A percentile compares a stretch with the other conserved stretches of the same genome.
Conservation (phyloP, 768 basidiomycete species). For the Suillus brevipes region DNA sequence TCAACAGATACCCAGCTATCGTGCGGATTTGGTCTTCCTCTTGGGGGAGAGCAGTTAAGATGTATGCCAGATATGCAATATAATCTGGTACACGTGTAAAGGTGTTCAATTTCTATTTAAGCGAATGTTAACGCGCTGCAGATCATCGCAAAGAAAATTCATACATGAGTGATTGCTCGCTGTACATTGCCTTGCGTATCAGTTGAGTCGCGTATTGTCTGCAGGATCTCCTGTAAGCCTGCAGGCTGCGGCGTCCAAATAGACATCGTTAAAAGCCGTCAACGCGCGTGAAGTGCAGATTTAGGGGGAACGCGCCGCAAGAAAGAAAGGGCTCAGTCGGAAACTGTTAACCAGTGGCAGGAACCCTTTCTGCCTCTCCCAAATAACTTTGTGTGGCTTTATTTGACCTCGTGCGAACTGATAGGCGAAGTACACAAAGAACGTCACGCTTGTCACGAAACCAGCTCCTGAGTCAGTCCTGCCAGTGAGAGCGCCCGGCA, state of each 20-base stretch:
- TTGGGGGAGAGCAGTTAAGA: slow-evolving; percentile 74
- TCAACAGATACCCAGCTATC: slow-evolving; percentile 94
- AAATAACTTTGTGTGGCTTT: slow-evolving; percentile 38
- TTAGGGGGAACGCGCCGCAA: slow-evolving; percentile 30
- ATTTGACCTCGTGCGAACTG: slow-evolving; percentile 30
- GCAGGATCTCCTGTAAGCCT: slow-evolving; percentile 88
- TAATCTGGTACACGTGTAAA: slow-evolving; percentile 92
- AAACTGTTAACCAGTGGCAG: slow-evolving; percentile 7
- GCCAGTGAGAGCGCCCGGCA: background rate
- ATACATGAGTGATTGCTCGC: slow-evolving; percentile 79
- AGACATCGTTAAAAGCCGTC: slow-evolving; percentile 48
- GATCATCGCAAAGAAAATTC: slow-evolving; percentile 23
- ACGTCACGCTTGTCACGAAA: slow-evolving; percentile 1
- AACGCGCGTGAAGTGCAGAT: slow-evolving; percentile 29
- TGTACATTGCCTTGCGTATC: slow-evolving; percentile 74
- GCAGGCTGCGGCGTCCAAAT: slow-evolving; percentile 82
- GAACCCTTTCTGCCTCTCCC: slow-evolving; percentile 16
- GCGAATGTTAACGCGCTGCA: slow-evolving; percentile 23
- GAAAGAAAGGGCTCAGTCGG: slow-evolving; percentile 18
- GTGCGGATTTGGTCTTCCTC: slow-evolving; percentile 94
- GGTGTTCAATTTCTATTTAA: slow-evolving; percentile 74
- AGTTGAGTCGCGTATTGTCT: slow-evolving; percentile 90
- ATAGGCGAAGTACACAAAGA: slow-evolving; percentile 15
- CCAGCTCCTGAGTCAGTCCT: background rate
- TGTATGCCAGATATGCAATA: slow-evolving; percentile 93